phyloP scores from a whole-genome alignment of 2,329 filamentous ascomycete genomes.

The Aspergillus fumigatus region DNA sequence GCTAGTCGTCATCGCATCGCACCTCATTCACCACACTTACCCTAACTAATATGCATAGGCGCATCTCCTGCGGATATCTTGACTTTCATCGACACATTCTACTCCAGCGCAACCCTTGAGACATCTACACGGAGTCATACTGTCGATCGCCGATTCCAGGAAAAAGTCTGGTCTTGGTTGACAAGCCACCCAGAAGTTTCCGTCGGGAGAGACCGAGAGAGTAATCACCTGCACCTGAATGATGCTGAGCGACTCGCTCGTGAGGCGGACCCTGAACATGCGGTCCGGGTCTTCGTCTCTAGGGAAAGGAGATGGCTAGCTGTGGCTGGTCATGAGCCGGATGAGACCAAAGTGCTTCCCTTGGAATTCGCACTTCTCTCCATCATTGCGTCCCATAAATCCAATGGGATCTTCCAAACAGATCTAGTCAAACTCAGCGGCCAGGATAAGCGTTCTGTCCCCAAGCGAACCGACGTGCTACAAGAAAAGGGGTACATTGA shows the following conservation, averaged over 20 bases:
- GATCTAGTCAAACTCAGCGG: slow-evolving; percentile 51
- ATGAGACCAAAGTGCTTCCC: slow-evolving; percentile 49
- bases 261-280: background rate
- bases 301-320: slow-evolving; percentile 57
- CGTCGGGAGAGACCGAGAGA: slow-evolving; percentile 41
- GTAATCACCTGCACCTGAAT: slow-evolving; percentile 38
- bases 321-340: slow-evolving; percentile 56
- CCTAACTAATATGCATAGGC: slow-evolving; percentile 26
- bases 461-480: slow-evolving; percentile 55
- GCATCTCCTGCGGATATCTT: slow-evolving; percentile 34
- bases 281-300: slow-evolving; percentile 46
- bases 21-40: background rate
- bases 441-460: slow-evolving; percentile 63
- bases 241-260: slow-evolving; percentile 31
- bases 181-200: slow-evolving; percentile 52
- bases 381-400: slow-evolving; percentile 53
- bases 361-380: slow-evolving; percentile 56
- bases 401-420: slow-evolving; percentile 54
- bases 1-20: background rate
- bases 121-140: slow-evolving; percentile 16
- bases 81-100: slow-evolving; percentile 33
- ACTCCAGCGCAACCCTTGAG: slow-evolving; percentile 22
- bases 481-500: slow-evolving; percentile 58
- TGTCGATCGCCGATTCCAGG: slow-evolving; percentile 50
- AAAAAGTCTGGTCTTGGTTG: slow-evolving; percentile 56